phyloP scores from a whole-genome alignment of 2,329 filamentous ascomycete species.

The Botrytis paeoniae region DNA sequence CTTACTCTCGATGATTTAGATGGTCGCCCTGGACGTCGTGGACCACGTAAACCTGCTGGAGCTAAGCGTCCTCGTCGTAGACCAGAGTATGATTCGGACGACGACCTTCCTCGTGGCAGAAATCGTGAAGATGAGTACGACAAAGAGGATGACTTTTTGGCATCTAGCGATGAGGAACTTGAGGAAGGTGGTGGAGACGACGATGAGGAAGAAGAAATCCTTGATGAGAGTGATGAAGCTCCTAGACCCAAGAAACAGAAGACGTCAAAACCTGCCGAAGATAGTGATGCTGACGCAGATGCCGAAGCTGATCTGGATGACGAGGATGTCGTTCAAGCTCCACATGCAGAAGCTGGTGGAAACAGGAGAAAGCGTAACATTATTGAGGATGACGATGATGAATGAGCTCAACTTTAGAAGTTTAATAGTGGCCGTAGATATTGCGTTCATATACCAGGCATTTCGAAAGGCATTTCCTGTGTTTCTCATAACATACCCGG shows the following conservation, averaged over 20 bases:
- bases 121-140: slow-evolving; percentile 73
- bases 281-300: slow-evolving; percentile 49
- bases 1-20: slow-evolving; percentile 70
- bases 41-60: slow-evolving; percentile 52
- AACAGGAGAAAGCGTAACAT: slow-evolving; percentile 53
- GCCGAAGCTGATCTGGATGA: slow-evolving; percentile 56
- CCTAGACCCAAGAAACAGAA: slow-evolving; percentile 38
- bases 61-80: slow-evolving; percentile 52
- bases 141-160: slow-evolving; percentile 75
- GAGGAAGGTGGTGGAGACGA: slow-evolving; percentile 56
- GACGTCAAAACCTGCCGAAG: slow-evolving; percentile 39
- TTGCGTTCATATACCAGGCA: neutral
- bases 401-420: slow-evolving; percentile 22
- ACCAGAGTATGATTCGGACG: slow-evolving; percentile 73
- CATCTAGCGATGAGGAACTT: slow-evolving; percentile 68
- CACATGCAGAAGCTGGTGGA: slow-evolving; percentile 32
- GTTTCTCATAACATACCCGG: slow-evolving; percentile 4
- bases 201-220: slow-evolving; percentile 39
- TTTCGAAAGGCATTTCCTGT: slow-evolving; percentile 10
- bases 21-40: slow-evolving; percentile 50
- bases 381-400: slow-evolving; percentile 57
- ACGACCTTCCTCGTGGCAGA: slow-evolving; percentile 58
- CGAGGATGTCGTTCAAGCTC: slow-evolving; percentile 41
- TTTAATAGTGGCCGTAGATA: neutral
- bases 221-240: slow-evolving; percentile 45